Conservation (phyloP, 352 stramenopile species). For the Globisporangium abappressorium region DNA sequence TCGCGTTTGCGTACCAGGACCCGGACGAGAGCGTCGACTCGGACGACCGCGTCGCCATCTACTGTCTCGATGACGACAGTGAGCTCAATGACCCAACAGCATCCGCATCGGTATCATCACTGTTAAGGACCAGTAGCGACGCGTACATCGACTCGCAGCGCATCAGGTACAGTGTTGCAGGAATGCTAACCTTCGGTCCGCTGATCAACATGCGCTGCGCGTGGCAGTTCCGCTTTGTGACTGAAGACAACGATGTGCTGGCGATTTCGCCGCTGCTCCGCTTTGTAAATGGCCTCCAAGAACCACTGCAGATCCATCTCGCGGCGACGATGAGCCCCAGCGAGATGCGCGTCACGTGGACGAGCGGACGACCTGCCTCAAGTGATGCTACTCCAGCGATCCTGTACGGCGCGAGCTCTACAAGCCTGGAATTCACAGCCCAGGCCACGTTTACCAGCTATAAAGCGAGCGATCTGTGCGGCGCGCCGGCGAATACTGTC, state of each 20-base stretch:
- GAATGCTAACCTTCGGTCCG: constrained; percentile 17
- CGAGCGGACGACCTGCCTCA: constrained; percentile 17
- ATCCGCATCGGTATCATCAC: neutral
- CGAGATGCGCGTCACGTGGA: constrained; percentile 60
- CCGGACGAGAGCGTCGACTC: constrained; percentile 10
- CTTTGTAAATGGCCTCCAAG: constrained; percentile 30
- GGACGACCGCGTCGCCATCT: constrained; percentile 17
- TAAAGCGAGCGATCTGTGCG: constrained; percentile 18
- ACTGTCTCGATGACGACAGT: constrained; percentile 16
- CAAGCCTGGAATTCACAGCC: constrained; percentile 17
- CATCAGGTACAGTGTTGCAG: neutral
- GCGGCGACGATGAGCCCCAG: constrained; percentile 7
- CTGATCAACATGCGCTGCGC: constrained; percentile 32
- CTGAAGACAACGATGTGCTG: constrained; percentile 27
- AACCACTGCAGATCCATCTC: constrained; percentile 31
- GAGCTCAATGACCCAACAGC: neutral
- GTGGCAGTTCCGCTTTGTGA: constrained; percentile 32
- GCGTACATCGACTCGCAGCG: constrained; percentile 17
- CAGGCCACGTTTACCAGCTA: constrained; percentile 15
- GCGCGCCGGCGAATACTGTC: constrained; percentile 7
- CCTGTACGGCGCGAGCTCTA: constrained; percentile 27
- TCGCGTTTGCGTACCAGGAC: constrained; percentile 28
- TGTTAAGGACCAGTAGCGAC: neutral
- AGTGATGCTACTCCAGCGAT: constrained; percentile 23
- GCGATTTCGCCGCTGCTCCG: constrained; percentile 31